These are phyloP conservation scores for Pyronema omphalodes DNA, from an alignment of 495 filamentous ascomycete genomes.

Conservation along the genomic window DNA sequence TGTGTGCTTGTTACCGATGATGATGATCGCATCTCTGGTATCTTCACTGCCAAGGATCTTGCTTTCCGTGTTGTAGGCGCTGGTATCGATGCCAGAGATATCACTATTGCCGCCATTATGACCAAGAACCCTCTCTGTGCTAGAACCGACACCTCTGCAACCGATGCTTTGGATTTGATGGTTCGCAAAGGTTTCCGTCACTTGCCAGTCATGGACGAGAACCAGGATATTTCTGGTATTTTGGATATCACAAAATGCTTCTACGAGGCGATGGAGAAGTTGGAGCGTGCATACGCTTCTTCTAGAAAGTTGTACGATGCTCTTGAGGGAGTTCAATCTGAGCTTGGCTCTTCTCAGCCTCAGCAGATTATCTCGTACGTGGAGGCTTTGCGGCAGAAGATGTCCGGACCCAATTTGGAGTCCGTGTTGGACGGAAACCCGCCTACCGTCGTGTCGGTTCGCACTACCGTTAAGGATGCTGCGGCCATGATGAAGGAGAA, in stretches of 20 bases:
- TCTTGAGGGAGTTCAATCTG: constrained; percentile 94
- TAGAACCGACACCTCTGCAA: constrained; percentile 92
- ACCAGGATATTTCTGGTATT: constrained; percentile 96
- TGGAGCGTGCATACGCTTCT: constrained; percentile 90
- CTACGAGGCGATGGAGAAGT: constrained; percentile 98
- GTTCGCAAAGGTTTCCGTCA: constrained; percentile 95
- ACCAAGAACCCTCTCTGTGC: constrained; percentile 98
- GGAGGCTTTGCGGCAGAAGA: constrained; percentile 81
- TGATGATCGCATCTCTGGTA: constrained; percentile 91
- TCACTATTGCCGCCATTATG: constrained; percentile 97
- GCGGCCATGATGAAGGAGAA: constrained; percentile 93
- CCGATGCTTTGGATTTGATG: constrained; percentile 93
- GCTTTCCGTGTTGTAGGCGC: constrained; percentile 90
- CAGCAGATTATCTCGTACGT: constrained; percentile 99
- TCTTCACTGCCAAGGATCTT: constrained; percentile 97
- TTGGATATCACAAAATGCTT: constrained; percentile 99
- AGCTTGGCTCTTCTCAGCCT: constrained; percentile 86
- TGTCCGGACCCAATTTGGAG: constrained; percentile 94
- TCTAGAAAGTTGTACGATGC: constrained; percentile 94
- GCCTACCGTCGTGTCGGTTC: constrained; percentile 82
- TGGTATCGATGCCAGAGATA: constrained; percentile 72
- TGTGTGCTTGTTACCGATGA: constrained; percentile 98
- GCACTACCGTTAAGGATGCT: constrained; percentile 90
- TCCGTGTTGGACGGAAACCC: constrained; percentile 81
- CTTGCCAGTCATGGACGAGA: constrained; percentile 97